phyloP scores from a whole-genome alignment of 306 rosid genomes.

The Quercus aquifolioides region DNA sequence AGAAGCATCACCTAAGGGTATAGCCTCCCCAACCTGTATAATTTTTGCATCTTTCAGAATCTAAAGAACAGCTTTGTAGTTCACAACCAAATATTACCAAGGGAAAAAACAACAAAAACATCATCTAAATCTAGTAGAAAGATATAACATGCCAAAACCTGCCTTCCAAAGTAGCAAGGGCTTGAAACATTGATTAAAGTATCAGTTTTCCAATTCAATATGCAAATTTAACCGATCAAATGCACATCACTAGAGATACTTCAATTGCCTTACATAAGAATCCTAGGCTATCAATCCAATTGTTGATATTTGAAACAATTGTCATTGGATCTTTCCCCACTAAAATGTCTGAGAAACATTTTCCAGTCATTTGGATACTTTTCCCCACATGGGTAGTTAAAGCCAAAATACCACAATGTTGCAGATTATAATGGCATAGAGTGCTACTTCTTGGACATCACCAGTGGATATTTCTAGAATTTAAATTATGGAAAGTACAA shows the following conservation, averaged over 20 bases:
- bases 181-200: not conserved
- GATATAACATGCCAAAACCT: not conserved
- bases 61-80: constrained; percentile 14
- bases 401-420: not conserved
- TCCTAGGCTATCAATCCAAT: not conserved
- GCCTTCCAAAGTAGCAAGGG: not conserved
- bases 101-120: not conserved
- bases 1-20: constrained; percentile 84
- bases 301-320: not conserved
- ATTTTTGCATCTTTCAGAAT: constrained; percentile 10
- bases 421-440: not conserved
- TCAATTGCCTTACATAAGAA: not conserved
- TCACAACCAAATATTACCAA: not conserved
- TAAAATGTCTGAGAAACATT: not conserved
- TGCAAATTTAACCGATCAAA: not conserved
- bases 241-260: not conserved
- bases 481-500: not conserved
- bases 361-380: not conserved
- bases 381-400: not conserved
- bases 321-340: not conserved
- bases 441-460: not conserved
- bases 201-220: not conserved
- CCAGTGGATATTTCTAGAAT: not conserved
- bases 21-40: constrained; percentile 77
- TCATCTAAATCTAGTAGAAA: not conserved